phyloP scores from a whole-genome alignment of 2,329 filamentous ascomycete genomes.

The Phyllosticta citriasiana region DNA sequence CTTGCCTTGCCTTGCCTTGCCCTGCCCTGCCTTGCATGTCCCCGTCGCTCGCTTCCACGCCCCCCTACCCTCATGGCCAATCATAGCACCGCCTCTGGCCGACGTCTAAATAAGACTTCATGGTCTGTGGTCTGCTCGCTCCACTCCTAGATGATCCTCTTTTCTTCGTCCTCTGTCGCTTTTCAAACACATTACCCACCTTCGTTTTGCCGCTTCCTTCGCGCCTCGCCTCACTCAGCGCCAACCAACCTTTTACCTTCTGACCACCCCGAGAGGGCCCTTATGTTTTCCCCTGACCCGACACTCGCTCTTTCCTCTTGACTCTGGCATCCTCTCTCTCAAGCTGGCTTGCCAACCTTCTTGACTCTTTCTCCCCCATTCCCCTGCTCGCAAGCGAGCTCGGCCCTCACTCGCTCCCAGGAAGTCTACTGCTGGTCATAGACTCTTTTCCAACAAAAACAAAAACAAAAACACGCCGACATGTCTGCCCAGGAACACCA shows the following conservation, averaged over 20 bases:
- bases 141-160: not conserved
- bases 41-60: not conserved
- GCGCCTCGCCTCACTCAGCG: not conserved
- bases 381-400: constrained; percentile 6
- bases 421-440: constrained; percentile 8
- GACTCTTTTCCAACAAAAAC: not conserved
- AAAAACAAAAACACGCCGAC: not conserved
- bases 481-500: not conserved
- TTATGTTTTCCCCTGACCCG: not conserved
- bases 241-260: not conserved
- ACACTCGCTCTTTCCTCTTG: not conserved
- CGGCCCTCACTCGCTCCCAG: constrained; percentile 3
- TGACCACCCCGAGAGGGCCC: not conserved
- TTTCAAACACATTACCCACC: not conserved
- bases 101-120: not conserved
- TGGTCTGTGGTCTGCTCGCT: not conserved
- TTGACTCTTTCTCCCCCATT: not conserved
- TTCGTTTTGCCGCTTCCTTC: not conserved
- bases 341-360: not conserved
- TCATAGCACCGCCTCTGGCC: not conserved
- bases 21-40: not conserved
- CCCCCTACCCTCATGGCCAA: not conserved
- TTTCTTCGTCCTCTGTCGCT: not conserved
- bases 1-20: not conserved
- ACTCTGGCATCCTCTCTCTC: not conserved